Conservation (phyloP, 1,284 basidiomycete species). For the Irpex sp. region DNA sequence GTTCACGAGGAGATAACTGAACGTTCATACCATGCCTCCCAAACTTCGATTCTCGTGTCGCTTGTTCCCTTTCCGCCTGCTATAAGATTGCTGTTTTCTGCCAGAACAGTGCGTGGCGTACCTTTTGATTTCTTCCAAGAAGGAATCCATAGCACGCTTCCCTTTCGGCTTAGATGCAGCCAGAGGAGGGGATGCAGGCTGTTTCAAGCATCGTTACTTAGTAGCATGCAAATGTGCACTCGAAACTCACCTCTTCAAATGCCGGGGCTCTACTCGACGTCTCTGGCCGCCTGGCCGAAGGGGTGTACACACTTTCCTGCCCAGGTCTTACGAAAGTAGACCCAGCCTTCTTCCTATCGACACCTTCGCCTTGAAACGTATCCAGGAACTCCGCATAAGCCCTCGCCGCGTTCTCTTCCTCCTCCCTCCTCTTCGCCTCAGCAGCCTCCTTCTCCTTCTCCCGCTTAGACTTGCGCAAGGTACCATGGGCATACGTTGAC, state of each 20-base stretch:
- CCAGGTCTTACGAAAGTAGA: constrained; percentile 76
- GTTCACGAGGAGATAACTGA: neutral
- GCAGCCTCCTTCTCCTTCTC: constrained; percentile 90
- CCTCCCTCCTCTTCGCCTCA: constrained; percentile 80
- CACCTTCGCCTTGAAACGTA: constrained; percentile 76
- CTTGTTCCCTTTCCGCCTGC: constrained; percentile 75
- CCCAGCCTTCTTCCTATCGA: constrained; percentile 46
- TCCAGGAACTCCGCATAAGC: constrained; percentile 87
- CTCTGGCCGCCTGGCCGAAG: constrained; percentile 30
- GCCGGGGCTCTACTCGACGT: constrained; percentile 26
- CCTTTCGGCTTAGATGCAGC: constrained; percentile 71
- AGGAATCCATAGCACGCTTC: constrained; percentile 90
- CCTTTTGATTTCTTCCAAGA: constrained; percentile 93
- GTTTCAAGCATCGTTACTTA: constrained; percentile 15
- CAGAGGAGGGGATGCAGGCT: constrained; percentile 53
- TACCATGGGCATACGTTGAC: constrained; percentile 73
- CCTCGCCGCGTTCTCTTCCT: constrained; percentile 75
- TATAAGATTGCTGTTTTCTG: neutral
- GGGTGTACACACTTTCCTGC: constrained; percentile 48
- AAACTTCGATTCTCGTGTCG: constrained; percentile 81
- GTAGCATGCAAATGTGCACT: constrained; percentile 21
- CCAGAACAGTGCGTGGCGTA: constrained; percentile 25
- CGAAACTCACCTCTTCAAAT: constrained; percentile 30
- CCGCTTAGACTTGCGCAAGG: constrained; percentile 68
- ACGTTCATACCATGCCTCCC: constrained; percentile 58